Conservation (phyloP, 73 alveolate genomes). For the Symbiodinium pilosum region DNA sequence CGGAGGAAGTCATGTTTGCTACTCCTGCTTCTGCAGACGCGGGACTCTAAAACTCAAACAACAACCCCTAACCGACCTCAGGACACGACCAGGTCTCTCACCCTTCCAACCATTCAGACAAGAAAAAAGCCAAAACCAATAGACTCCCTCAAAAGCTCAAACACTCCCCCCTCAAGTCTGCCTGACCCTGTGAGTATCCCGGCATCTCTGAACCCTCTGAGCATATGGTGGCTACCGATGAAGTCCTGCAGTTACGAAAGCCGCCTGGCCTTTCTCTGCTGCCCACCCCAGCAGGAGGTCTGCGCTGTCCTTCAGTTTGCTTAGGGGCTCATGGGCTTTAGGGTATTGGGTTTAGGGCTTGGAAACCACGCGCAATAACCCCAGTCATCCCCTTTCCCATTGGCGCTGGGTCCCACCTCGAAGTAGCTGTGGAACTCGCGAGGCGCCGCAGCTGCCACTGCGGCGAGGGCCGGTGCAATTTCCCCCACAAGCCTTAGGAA, state of each 20-base stretch:
- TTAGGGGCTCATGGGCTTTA: neutral
- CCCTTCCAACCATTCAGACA: too few species aligned
- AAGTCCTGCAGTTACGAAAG: neutral
- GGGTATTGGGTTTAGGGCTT: neutral
- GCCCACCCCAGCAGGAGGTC: constrained; percentile 57
- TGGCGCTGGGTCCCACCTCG: constrained; percentile 29
- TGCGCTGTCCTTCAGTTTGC: constrained; percentile 1
- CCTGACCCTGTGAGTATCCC: neutral
- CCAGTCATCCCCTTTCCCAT: too few species aligned
- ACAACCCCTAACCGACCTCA: too few species aligned
- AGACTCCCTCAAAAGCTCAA: too few species aligned
- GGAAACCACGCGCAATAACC: neutral
- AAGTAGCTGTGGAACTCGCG: constrained; percentile 53
- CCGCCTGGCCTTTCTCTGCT: constrained; percentile 5
- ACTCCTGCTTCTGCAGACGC: neutral
- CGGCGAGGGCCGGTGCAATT: constrained; percentile 57
- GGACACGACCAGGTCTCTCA: too few species aligned
- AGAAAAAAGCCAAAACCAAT: too few species aligned
- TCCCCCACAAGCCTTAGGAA: constrained; percentile 46
- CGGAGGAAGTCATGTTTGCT: neutral
- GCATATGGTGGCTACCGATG: too few species aligned
- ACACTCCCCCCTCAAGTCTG: neutral
- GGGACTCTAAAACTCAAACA: neutral
- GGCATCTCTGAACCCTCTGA: neutral
- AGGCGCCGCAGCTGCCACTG: constrained; percentile 45